A percentile compares a stretch with the other conserved stretches of the same genome.
phyloP scores from a whole-genome alignment of 2,329 filamentous ascomycete species.

The Alternaria metachromatica region DNA sequence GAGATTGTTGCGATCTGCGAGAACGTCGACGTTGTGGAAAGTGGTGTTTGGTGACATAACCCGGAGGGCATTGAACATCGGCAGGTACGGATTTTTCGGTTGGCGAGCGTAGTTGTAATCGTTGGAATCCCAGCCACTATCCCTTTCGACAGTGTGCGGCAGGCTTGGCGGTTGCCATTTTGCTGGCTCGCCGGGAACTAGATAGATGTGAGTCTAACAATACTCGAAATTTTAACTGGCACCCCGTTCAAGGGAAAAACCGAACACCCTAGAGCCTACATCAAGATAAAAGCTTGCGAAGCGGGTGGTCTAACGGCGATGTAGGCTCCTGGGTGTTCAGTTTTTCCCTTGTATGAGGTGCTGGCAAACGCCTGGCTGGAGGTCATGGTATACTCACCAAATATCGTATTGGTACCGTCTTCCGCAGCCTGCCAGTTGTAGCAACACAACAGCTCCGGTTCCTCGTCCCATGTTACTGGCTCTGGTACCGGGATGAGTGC shows the following conservation, averaged over 20 bases:
- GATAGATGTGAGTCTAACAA: neutral
- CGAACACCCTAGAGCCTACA: too few relatives aligned
- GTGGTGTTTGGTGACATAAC: conserved; percentile 30
- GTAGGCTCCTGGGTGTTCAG: too few relatives aligned
- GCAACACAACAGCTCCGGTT: conserved; percentile 35
- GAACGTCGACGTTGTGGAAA: conserved; percentile 32
- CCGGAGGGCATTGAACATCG: conserved; percentile 35
- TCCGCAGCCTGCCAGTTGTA: conserved; percentile 38
- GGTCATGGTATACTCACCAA: conserved; percentile 11
- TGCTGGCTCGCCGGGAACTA: conserved; percentile 34
- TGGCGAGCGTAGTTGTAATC: conserved; percentile 41
- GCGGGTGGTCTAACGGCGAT: too few relatives aligned
- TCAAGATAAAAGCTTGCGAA: too few relatives aligned
- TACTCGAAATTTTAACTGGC: neutral
- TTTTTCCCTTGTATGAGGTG: too few relatives aligned
- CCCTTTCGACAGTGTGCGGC: conserved; percentile 26
- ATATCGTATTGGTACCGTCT: conserved; percentile 35
- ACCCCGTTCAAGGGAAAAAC: too few relatives aligned
- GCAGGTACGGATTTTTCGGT: conserved; percentile 29
- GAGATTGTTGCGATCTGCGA: conserved; percentile 41
- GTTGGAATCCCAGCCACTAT: conserved; percentile 28
- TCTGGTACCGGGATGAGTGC: conserved; percentile 15
- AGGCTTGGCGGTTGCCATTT: conserved; percentile 28
- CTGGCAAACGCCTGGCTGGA: neutral
- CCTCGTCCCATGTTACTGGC: conserved; percentile 31